These are phyloP conservation scores for Hypoxylon rickii DNA, from an alignment of 495 filamentous ascomycete species.

Conservation along the genomic window DNA sequence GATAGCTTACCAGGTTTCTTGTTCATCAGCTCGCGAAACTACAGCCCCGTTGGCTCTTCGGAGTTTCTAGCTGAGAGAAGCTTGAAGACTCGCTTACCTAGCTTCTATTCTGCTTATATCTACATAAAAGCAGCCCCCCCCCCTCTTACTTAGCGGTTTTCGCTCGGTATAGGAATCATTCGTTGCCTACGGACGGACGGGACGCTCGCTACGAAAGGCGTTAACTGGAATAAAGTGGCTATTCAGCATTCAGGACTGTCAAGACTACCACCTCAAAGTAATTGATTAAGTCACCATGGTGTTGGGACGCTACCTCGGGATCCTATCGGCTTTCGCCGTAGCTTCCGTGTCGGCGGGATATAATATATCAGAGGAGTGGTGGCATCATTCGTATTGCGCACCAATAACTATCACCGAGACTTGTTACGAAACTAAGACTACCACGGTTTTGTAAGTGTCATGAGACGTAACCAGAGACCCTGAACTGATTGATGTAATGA, in stretches of 20 bases:
- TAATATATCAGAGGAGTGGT: slow-evolving; percentile 10
- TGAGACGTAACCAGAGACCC: background rate
- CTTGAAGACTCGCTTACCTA: slow-evolving; percentile 12
- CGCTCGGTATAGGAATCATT: slow-evolving; percentile 25
- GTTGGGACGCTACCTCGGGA: slow-evolving; percentile 17
- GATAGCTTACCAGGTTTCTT: slow-evolving; percentile 13
- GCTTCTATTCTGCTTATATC: slow-evolving; percentile 1
- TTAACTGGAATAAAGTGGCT: slow-evolving; percentile 3
- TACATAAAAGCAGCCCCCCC: slow-evolving; percentile 23
- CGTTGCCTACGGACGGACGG: slow-evolving; percentile 27
- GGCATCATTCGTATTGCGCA: slow-evolving; percentile 7
- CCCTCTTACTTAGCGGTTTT: slow-evolving; percentile 1
- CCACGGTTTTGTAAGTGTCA: slow-evolving; percentile 34
- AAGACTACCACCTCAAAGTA: background rate
- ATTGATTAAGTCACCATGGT: slow-evolving; percentile 25
- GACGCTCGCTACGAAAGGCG: slow-evolving; percentile 26
- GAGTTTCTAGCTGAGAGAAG: slow-evolving; percentile 23
- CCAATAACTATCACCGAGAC: slow-evolving; percentile 26
- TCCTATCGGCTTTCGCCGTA: slow-evolving; percentile 23
- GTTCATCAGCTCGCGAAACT: slow-evolving; percentile 11
- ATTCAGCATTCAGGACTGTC: background rate
- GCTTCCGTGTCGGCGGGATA: slow-evolving; percentile 13
- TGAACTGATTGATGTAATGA: slow-evolving; percentile 19
- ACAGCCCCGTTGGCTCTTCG: slow-evolving; percentile 16
- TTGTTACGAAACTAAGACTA: slow-evolving; percentile 23